A percentile compares a stretch with the other conserved stretches of the same genome.
Conservation (phyloP, 768 basidiomycete genomes). For the Nidula microcarpa region DNA sequence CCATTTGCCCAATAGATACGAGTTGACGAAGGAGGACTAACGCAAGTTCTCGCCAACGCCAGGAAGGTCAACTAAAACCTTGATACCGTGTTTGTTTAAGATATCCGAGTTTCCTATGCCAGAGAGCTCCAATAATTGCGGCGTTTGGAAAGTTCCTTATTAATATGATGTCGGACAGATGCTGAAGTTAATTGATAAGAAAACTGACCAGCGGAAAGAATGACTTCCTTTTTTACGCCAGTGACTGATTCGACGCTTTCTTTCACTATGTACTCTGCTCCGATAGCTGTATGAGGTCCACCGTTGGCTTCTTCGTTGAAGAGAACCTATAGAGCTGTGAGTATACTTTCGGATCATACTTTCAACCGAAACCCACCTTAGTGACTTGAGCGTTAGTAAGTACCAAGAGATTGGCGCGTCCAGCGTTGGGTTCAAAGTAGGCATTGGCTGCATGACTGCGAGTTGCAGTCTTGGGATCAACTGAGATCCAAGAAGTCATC, state of each 20-base stretch:
- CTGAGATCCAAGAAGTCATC: slow-evolving; percentile 2
- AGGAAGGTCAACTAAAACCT: slow-evolving; percentile 9
- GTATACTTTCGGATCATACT: background rate
- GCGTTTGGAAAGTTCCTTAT: slow-evolving; percentile 8
- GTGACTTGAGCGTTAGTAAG: slow-evolving; percentile 15
- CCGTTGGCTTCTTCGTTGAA: background rate
- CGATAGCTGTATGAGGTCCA: background rate
- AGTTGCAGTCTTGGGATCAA: slow-evolving; percentile 16
- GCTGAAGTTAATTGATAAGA: background rate
- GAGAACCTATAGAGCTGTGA: slow-evolving; percentile 1
- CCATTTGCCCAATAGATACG: background rate
- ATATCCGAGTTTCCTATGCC: slow-evolving; percentile 9
- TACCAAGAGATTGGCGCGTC: slow-evolving; percentile 17
- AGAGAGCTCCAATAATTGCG: slow-evolving; percentile 15
- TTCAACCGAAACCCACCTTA: background rate
- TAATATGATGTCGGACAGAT: background rate
- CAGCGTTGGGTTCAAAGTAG: slow-evolving; percentile 18
- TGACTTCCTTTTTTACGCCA: background rate
- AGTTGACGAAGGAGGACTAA: background rate
- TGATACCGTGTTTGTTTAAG: slow-evolving; percentile 6
- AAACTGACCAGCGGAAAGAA: background rate
- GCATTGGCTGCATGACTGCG: slow-evolving; percentile 22
- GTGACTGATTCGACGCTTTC: background rate
- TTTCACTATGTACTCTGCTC: background rate
- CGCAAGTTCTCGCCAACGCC: slow-evolving; percentile 14